These are phyloP conservation scores for Geum urbanum DNA, from an alignment of 306 rosid species.

Conservation along the genomic window DNA sequence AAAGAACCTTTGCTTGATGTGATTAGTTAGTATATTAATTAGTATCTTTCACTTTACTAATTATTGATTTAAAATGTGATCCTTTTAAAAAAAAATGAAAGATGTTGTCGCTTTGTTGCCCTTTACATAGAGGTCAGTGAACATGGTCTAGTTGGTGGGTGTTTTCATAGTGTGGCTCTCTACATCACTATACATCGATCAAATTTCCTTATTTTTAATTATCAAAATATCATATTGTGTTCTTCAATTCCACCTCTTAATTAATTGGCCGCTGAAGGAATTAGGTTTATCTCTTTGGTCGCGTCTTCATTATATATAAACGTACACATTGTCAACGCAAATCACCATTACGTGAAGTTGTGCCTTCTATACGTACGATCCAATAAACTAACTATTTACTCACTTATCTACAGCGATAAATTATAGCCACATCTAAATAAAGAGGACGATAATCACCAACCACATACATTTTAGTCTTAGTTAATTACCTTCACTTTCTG, in stretches of 20 bases:
- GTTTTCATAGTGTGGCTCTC: slow-evolving; percentile 15
- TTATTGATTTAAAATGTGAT: not conserved
- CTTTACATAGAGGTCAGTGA: not conserved
- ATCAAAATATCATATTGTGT: not conserved
- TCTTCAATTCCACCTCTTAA: not conserved
- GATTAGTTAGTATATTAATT: not conserved
- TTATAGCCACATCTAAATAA: too few relatives aligned
- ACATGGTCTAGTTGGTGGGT: slow-evolving; percentile 23
- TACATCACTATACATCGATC: slow-evolving; percentile 24
- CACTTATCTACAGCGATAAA: too few relatives aligned
- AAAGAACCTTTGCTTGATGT: not conserved
- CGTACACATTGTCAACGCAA: too few relatives aligned
- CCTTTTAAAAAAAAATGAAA: not conserved
- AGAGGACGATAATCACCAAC: too few relatives aligned
- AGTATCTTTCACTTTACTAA: slow-evolving; percentile 3
- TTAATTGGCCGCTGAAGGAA: not conserved
- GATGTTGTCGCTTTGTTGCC: not conserved
- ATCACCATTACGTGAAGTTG: too few relatives aligned
- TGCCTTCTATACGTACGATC: too few relatives aligned
- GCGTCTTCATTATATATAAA: too few relatives aligned
- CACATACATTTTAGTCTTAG: too few relatives aligned
- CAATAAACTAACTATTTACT: too few relatives aligned
- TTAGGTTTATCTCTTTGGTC: not conserved
- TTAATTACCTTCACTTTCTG: too few relatives aligned
- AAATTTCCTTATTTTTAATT: not conserved